Evolutionary conservation across 192 early-diverging fungal species (phyloP).

Genomic region (Podochytrium sp.): DNA sequence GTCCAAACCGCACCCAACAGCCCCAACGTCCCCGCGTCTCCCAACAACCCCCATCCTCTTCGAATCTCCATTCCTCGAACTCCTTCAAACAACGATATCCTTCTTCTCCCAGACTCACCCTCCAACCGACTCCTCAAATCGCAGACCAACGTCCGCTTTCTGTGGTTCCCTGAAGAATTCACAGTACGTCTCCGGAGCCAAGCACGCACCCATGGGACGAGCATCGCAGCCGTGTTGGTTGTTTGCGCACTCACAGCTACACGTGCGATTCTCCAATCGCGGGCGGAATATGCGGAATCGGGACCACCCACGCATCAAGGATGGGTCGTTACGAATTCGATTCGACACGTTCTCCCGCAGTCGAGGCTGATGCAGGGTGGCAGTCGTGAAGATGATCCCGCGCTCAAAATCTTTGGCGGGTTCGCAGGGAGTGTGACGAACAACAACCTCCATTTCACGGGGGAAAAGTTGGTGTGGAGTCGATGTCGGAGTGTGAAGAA

Average conservation of each 20-base stretch:
- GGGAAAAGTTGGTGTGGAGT: slow-evolving; percentile 40
- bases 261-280: slow-evolving; percentile 13
- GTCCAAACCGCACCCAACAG: not conserved
- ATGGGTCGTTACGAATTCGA: slow-evolving; percentile 51
- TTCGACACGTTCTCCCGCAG: slow-evolving; percentile 47
- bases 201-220: slow-evolving; percentile 36
- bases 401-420: slow-evolving; percentile 46
- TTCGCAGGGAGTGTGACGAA: slow-evolving; percentile 49
- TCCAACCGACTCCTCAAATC: not conserved
- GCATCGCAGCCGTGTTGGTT: slow-evolving; percentile 46
- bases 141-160: slow-evolving; percentile 29
- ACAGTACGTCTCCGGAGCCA: slow-evolving; percentile 28
- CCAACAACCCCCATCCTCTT: not conserved
- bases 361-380: slow-evolving; percentile 44
- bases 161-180: slow-evolving; percentile 41
- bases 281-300: not conserved
- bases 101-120: not conserved
- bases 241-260: slow-evolving; percentile 48
- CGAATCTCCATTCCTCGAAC: not conserved
- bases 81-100: not conserved
- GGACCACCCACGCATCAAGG: slow-evolving; percentile 44
- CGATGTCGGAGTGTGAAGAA: slow-evolving; percentile 41
- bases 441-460: slow-evolving; percentile 25
- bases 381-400: slow-evolving; percentile 46
- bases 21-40: not conserved